phyloP scores from a whole-genome alignment of 2,329 filamentous ascomycete genomes.

The Calonectria ilicicola region DNA sequence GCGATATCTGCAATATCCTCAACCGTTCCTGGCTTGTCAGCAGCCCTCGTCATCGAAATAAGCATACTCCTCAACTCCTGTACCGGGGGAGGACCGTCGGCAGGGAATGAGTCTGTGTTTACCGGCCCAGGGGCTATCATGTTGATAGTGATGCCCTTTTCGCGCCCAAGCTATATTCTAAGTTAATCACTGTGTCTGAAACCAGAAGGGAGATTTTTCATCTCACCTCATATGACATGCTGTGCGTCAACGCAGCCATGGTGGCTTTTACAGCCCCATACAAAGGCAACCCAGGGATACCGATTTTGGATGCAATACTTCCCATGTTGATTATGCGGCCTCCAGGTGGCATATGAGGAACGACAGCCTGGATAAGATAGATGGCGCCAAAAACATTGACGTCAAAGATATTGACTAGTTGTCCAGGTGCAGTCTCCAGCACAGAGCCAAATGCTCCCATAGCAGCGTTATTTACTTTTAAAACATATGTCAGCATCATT shows the following conservation, averaged over 20 bases:
- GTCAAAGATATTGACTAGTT: not conserved
- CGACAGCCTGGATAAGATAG: not conserved
- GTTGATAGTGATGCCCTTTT: conserved; percentile 49
- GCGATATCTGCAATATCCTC: conserved; percentile 24
- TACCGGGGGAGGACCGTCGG: conserved; percentile 2
- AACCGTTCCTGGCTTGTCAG: conserved; percentile 29
- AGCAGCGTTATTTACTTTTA: conserved; percentile 9
- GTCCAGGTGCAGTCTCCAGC: not conserved
- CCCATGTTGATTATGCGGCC: conserved; percentile 11
- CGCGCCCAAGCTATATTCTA: conserved; percentile 21
- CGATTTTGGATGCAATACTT: conserved; percentile 31
- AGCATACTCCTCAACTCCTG: conserved; percentile 28
- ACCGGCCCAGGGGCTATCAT: conserved; percentile 52
- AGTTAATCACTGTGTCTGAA: not conserved
- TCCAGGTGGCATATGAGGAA: not conserved
- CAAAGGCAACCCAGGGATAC: conserved; percentile 17
- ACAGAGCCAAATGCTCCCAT: not conserved
- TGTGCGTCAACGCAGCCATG: conserved; percentile 46
- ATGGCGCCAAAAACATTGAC: not conserved
- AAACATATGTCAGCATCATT: not conserved
- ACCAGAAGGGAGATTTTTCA: not conserved
- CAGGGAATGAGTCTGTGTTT: conserved; percentile 44
- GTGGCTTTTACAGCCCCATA: conserved; percentile 46
- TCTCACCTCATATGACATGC: conserved; percentile 46
- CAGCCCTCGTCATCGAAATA: conserved; percentile 43